Conservation (phyloP, 2,329 filamentous ascomycete genomes). For the Alternaria longipes region DNA sequence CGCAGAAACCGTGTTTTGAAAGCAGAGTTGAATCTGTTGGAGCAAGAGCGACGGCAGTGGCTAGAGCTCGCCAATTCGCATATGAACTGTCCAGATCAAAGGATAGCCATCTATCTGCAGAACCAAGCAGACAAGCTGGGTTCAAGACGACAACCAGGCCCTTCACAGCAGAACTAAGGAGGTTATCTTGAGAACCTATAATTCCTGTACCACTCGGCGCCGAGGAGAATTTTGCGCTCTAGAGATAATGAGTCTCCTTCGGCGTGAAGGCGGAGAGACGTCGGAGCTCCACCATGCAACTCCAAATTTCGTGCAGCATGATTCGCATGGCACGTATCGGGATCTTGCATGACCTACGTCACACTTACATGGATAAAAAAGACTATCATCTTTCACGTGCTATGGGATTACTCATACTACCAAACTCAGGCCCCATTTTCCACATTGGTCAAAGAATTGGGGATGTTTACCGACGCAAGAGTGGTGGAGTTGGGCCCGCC, state of each 20-base stretch:
- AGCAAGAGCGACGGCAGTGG: constrained; percentile 30
- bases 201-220: background rate
- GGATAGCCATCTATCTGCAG: constrained; percentile 39
- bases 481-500: background rate
- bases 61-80: constrained; percentile 40
- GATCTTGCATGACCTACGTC: background rate
- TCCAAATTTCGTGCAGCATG: background rate
- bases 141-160: background rate
- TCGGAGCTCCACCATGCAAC: background rate
- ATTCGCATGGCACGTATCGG: background rate
- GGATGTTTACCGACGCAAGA: background rate
- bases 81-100: constrained; percentile 33
- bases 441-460: background rate
- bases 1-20: constrained; percentile 41
- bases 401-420: background rate
- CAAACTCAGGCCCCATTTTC: background rate
- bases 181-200: background rate
- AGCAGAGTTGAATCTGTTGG: constrained; percentile 38
- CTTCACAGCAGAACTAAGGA: background rate
- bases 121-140: constrained; percentile 37
- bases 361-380: background rate
- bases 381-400: background rate
- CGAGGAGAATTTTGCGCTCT: background rate
- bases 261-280: background rate
- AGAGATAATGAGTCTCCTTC: background rate